A percentile compares a stretch with the other conserved stretches of the same genome.
These are phyloP conservation scores for Sungouiella thailandica DNA, from an alignment of 805 yeast species.

Conservation along the genomic window DNA sequence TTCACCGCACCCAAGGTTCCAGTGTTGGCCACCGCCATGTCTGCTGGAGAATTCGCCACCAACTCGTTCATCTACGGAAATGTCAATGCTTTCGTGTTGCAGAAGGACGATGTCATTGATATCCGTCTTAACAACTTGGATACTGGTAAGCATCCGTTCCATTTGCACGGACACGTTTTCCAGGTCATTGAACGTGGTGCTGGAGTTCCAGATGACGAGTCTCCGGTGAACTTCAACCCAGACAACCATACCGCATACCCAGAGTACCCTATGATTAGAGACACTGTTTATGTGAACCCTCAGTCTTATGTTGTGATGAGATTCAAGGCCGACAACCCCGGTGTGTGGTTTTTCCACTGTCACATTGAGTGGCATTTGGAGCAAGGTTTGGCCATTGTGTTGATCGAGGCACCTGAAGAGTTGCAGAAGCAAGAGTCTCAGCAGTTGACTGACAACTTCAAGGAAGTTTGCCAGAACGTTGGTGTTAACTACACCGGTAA, in stretches of 20 bases:
- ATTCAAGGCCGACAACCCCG: slow-evolving; percentile 92
- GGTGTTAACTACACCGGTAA: slow-evolving; percentile 63
- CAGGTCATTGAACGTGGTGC: slow-evolving; percentile 74
- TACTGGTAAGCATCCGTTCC: slow-evolving; percentile 96
- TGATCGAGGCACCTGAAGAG: slow-evolving; percentile 79
- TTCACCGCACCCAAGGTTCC: slow-evolving; percentile 84
- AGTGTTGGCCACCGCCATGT: slow-evolving; percentile 68
- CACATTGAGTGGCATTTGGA: slow-evolving; percentile 98
- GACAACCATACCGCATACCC: slow-evolving; percentile 45
- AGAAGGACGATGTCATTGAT: slow-evolving; percentile 65
- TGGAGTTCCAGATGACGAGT: slow-evolving; percentile 48
- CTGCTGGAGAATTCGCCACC: slow-evolving; percentile 58
- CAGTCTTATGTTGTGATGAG: slow-evolving; percentile 83
- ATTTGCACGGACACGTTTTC: slow-evolving; percentile 90
- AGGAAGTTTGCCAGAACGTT: slow-evolving; percentile 52
- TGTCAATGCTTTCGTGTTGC: slow-evolving; percentile 70
- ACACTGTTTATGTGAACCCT: slow-evolving; percentile 71
- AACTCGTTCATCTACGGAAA: slow-evolving; percentile 68
- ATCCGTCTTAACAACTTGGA: slow-evolving; percentile 81
- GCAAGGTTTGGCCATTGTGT: slow-evolving; percentile 81
- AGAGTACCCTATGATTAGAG: slow-evolving; percentile 78
- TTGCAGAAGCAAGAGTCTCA: slow-evolving; percentile 50
- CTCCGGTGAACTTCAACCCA: slow-evolving; percentile 55
- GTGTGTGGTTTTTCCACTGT: slow-evolving; percentile 98
- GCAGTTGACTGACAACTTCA: slow-evolving; percentile 57